phyloP scores from a whole-genome alignment of 176 grass and related monocot genomes.

The Ampelocalamus luodianensis region DNA sequence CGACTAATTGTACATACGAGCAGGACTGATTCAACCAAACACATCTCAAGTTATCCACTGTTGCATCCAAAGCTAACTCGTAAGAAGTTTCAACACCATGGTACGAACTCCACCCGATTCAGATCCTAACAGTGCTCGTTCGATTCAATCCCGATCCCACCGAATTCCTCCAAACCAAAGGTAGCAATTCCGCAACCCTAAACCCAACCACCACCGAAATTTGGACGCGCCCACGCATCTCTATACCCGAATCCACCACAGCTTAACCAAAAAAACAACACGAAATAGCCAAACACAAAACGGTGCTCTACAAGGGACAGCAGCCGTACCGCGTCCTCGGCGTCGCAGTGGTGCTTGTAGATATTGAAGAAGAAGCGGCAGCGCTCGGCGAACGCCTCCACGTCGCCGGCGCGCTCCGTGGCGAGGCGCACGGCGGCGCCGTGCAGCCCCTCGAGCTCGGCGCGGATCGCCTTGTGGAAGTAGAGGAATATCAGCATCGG shows the following conservation, averaged over 20 bases:
- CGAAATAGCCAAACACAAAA: slow-evolving; percentile 33
- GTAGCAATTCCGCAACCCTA: slow-evolving; percentile 49
- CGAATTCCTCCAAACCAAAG: background rate
- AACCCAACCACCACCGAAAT: slow-evolving; percentile 44
- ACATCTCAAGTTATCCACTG: slow-evolving; percentile 20
- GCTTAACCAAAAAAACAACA: slow-evolving; percentile 1
- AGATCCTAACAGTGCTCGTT: slow-evolving; percentile 54
- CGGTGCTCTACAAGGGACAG: slow-evolving; percentile 3
- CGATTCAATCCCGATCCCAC: slow-evolving; percentile 43
- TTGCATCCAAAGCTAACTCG: slow-evolving; percentile 25
- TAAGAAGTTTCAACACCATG: slow-evolving; percentile 9
- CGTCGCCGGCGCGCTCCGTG: slow-evolving; percentile 70
- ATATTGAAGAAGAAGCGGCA: slow-evolving; percentile 90
- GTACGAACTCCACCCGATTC: slow-evolving; percentile 41
- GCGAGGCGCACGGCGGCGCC: slow-evolving; percentile 71
- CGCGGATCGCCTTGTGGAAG: slow-evolving; percentile 95
- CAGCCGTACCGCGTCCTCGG: slow-evolving; percentile 86
- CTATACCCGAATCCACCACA: slow-evolving; percentile 39
- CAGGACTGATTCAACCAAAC: slow-evolving; percentile 31
- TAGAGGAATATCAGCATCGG: slow-evolving; percentile 91
- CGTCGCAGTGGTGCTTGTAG: slow-evolving; percentile 97
- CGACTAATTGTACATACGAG: slow-evolving; percentile 14
- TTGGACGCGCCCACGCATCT: background rate
- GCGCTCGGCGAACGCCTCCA: slow-evolving; percentile 57
- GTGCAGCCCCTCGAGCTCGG: slow-evolving; percentile 83